phyloP scores from a whole-genome alignment of 352 stramenopile species.

The Elongisporangium senticosum region DNA sequence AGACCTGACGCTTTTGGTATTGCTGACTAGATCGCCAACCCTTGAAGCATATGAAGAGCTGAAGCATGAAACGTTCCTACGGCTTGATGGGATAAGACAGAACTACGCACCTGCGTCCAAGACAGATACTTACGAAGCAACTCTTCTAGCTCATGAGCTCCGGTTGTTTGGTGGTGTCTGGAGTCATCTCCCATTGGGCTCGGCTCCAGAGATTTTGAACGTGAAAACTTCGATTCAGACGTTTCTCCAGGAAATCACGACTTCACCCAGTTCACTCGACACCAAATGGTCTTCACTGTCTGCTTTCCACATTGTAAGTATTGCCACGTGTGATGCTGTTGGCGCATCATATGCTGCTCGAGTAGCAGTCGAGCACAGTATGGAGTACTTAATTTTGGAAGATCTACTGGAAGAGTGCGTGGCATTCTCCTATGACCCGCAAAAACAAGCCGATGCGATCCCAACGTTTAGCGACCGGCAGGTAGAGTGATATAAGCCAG shows the following conservation, averaged over 20 bases:
- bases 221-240: background rate
- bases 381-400: conserved; percentile 33
- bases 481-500: conserved; percentile 29
- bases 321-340: conserved; percentile 24
- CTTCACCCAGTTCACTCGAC: conserved; percentile 2
- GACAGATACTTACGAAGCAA: background rate
- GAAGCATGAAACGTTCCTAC: background rate
- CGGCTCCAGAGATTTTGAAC: background rate
- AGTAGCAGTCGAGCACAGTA: conserved; percentile 28
- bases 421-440: conserved; percentile 39
- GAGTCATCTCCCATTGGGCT: background rate
- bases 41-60: background rate
- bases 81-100: background rate
- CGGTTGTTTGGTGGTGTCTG: background rate
- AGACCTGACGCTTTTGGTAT: background rate
- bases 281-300: conserved; percentile 9
- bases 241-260: conserved; percentile 1
- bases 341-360: conserved; percentile 14
- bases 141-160: background rate
- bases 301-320: conserved; percentile 17
- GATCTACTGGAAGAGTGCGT: conserved; percentile 47
- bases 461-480: conserved; percentile 32
- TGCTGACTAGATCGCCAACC: background rate
- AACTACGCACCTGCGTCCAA: background rate
- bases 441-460: conserved; percentile 35